Evolutionary conservation across 257 asterid genomes (phyloP).

Genomic region (Fraxinus cuspidata): DNA sequence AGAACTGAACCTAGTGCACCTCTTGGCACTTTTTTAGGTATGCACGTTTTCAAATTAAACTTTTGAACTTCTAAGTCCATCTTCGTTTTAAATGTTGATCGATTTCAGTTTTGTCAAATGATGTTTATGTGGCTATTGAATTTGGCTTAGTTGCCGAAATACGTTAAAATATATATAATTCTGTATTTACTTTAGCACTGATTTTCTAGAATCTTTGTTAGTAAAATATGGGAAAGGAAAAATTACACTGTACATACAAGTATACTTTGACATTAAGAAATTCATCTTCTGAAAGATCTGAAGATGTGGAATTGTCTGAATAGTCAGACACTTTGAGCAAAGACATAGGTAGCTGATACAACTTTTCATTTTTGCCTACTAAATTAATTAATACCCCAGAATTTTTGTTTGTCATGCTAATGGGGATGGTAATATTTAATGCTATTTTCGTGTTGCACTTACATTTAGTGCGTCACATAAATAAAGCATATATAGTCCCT

Average conservation of each 20-base stretch:
- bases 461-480: background rate
- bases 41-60: background rate
- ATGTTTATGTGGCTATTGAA: background rate
- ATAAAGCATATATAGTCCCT: too few species aligned
- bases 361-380: background rate
- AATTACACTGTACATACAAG: background rate
- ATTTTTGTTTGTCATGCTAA: background rate
- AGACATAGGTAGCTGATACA: background rate
- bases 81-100: background rate
- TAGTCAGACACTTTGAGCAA: background rate
- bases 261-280: background rate
- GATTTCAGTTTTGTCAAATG: background rate
- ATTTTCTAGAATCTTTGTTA: background rate
- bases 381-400: background rate
- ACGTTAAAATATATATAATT: background rate
- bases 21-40: background rate
- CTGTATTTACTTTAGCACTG: background rate
- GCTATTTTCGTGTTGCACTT: background rate
- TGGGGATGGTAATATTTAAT: background rate
- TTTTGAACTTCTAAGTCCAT: background rate
- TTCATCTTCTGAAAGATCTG: background rate
- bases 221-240: background rate
- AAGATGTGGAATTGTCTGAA: background rate
- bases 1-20: background rate
- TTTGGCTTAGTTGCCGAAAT: background rate